phyloP scores from a whole-genome alignment of 768 basidiomycete species.

The Antrodiella citrinella region DNA sequence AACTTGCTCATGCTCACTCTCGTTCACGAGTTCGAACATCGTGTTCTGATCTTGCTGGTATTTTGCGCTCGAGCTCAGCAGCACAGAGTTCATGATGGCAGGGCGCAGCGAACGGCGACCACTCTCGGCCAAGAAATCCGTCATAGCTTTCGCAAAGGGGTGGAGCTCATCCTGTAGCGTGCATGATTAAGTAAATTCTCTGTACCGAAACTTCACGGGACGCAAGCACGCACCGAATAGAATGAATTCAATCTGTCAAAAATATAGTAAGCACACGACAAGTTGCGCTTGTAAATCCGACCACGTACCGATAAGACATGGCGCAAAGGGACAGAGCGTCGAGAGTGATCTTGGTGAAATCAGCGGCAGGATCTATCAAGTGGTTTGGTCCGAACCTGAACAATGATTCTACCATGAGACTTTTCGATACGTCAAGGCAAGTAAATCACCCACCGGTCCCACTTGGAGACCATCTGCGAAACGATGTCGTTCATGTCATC shows the following conservation, averaged over 20 bases:
- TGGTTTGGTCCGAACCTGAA: slow-evolving; percentile 34
- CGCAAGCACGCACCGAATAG: slow-evolving; percentile 25
- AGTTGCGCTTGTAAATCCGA: no score
- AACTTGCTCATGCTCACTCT: slow-evolving; percentile 23
- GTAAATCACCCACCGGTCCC: slow-evolving; percentile 27
- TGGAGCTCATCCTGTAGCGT: slow-evolving; percentile 24
- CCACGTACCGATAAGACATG: slow-evolving; percentile 31
- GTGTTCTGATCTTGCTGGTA: slow-evolving; percentile 31
- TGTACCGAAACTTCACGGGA: not conserved
- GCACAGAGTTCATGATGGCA: slow-evolving; percentile 26
- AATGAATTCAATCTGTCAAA: slow-evolving; percentile 35
- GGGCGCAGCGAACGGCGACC: slow-evolving; percentile 28
- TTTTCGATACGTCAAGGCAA: not conserved
- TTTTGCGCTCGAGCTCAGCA: slow-evolving; percentile 26
- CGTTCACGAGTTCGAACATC: slow-evolving; percentile 31
- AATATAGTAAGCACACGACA: not conserved
- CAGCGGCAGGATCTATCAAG: slow-evolving; percentile 33
- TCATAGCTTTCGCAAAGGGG: slow-evolving; percentile 33
- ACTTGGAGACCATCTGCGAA: slow-evolving; percentile 35
- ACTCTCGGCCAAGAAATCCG: slow-evolving; percentile 33
- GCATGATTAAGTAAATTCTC: not conserved
- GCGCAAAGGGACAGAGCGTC: slow-evolving; percentile 38
- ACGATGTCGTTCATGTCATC: slow-evolving; percentile 39
- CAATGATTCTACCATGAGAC: not conserved
- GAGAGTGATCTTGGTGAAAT: slow-evolving; percentile 40